Evolutionary conservation across 2,329 filamentous ascomycete genomes (phyloP), one percentile per base, ranked within the genome.

Genomic region (Metarhizium anisopliae): DNA sequence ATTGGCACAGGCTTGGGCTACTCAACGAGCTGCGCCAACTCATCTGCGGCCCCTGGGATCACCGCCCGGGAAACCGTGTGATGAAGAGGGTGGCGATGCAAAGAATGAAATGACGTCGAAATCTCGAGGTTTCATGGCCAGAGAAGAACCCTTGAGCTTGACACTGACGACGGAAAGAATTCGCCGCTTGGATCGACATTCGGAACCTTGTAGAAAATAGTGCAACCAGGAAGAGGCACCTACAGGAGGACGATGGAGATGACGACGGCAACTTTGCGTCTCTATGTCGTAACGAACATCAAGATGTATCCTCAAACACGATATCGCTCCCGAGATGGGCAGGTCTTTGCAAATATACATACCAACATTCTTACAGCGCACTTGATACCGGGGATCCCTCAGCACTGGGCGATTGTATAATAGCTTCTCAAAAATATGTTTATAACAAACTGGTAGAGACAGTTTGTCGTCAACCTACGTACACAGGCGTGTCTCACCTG

Each of bases 171-270:
- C 47, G 14, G 29, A 50, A 32, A 50, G 25, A 32, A 30, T 4
- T 6, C 10, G 20, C 14, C 47, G 47, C 5, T 38, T 47, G 30
- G 8, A 56, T 30, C 40, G 55, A 55, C 53, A 50, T 38, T 51
- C 52, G 18, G 53, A 55, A 47, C 52, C 55, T 43, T 56, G 55
- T 16, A 29, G 45, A 20, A 45, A 16, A 20, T 18, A 16, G 6
- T 25, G 18, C 16, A 25, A 7, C 42, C 7, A 10, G 18, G 18
- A 20, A 45, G 42, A 45, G 4, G 8, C 7, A 20, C 18, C 42
- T 13, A 13, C 6, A 18, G n/a, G 16, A 45, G 16, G 42, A 45
- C 18, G 2, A 35, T 20, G 10, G 18, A 25, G 7, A 45, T 20
- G 1, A 45, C 11, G n/a, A 4, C 18, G 18, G 42, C n/a, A 45